Evolutionary conservation across 2,329 filamentous ascomycete genomes (phyloP), one percentile per base, ranked within the genome.

Genomic region (Acrocalymma vagum): DNA sequence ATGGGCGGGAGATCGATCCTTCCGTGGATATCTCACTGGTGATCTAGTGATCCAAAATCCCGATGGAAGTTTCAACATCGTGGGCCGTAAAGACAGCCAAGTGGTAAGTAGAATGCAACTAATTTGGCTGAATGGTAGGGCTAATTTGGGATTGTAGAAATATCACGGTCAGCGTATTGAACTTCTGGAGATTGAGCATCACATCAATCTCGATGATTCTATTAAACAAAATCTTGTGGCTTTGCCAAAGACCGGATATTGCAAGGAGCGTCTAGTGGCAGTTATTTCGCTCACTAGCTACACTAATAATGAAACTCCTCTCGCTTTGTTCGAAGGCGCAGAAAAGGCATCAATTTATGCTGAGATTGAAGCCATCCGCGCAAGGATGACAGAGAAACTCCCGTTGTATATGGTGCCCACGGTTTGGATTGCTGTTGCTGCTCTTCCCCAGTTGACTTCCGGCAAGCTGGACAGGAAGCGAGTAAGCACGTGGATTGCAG

Each of bases 231-330:
- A 45, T 24, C 28, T 73, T 33, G 71, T 74, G 3, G 59, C 72
- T n/a, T 47, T 74, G 28, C 66, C 70, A 6, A 70, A 71, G 40
- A 56, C 48, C n/a, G 71, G 71, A 9, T 63, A 50, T 4, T 57
- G 63, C 18, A 63, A 72, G 36, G 59, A 72, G 35, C 67, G 66
- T 5, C 63, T 75, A 10, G 67, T 74, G 5, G 64, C 72, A 9
- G 68, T 78, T 2, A 49, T 74, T 44, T 69, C 70, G 11, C 47
- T 72, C 9, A 61, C 67, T 22, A 57, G 55, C 5, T 45, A 68
- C 10, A 40, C 51, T 3, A 36, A 58, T 0, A 60, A 63, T 16
- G 55, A 51, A 13, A 56, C 53, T 16, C 39, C 46, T 2, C 36
- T 53, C 18, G 6, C n/a, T 2, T 30, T 50, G 14, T 47, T 47